Conservation (phyloP, 352 stramenopile species). For the Globisporangium echinulatum region DNA sequence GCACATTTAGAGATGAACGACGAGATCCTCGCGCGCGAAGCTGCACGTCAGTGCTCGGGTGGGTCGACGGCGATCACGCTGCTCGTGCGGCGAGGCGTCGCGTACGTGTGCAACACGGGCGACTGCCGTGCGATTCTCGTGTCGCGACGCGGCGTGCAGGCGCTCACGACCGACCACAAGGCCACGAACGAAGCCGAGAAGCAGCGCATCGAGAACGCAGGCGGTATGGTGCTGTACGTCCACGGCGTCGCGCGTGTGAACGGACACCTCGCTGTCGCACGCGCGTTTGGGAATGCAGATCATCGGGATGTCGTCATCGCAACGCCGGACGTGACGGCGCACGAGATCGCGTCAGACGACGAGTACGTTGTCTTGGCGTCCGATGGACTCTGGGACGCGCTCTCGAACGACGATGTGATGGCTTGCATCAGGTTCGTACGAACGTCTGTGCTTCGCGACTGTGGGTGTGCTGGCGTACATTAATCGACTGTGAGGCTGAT, state of each 20-base stretch:
- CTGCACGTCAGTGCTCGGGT: conserved; percentile 37
- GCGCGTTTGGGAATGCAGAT: conserved; percentile 67
- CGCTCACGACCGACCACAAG: conserved; percentile 77
- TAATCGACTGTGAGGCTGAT: background rate
- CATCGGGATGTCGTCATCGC: conserved; percentile 56
- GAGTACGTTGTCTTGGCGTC: conserved; percentile 75
- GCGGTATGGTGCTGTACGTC: conserved; percentile 69
- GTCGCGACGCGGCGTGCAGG: conserved; percentile 23
- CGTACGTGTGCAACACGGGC: conserved; percentile 68
- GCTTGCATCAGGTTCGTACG: conserved; percentile 40
- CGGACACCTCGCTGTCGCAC: conserved; percentile 52
- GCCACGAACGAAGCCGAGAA: conserved; percentile 59
- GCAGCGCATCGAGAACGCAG: conserved; percentile 56
- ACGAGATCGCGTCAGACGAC: conserved; percentile 40
- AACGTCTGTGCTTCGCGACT: background rate
- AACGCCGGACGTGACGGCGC: conserved; percentile 49
- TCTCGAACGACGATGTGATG: conserved; percentile 64
- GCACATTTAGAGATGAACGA: conserved; percentile 60
- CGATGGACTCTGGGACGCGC: conserved; percentile 69
- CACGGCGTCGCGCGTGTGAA: conserved; percentile 71
- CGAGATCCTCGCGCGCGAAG: conserved; percentile 55
- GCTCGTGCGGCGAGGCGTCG: conserved; percentile 38
- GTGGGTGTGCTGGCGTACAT: background rate
- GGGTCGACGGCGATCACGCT: conserved; percentile 59
- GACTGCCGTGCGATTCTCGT: conserved; percentile 72